Conservation (phyloP, 331 rosid genomes). For the Erythrophleum ivorense region DNA sequence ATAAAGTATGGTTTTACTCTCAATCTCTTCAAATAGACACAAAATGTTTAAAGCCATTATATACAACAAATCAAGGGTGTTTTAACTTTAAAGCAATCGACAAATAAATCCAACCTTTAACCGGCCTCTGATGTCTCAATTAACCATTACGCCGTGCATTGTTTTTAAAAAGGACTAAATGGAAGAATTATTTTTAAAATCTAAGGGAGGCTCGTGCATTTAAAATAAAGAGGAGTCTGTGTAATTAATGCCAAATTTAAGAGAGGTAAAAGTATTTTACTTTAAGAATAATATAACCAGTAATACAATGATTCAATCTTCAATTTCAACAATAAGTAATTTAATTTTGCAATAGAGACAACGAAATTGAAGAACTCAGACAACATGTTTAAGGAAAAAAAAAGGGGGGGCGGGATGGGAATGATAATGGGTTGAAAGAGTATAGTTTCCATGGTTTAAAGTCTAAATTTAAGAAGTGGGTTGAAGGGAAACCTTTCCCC, state of each 20-base stretch:
- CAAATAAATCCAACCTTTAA: not conserved
- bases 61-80: not conserved
- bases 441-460: not conserved
- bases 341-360: conserved; percentile 11
- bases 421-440: not conserved
- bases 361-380: conserved; percentile 21
- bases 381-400: not conserved
- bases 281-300: conserved; percentile 6
- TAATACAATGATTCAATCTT: conserved; percentile 29
- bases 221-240: not conserved
- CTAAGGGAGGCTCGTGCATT: not conserved
- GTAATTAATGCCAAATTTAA: not conserved
- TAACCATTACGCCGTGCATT: not conserved
- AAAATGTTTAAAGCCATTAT: not conserved
- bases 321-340: conserved; percentile 25
- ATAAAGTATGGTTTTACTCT: not conserved
- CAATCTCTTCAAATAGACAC: not conserved
- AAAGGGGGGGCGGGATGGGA: not conserved
- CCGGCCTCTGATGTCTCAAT: not conserved
- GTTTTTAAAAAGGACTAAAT: not conserved
- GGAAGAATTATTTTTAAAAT: not conserved
- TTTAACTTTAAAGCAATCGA: not conserved
- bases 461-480: not conserved
- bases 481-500: not conserved
- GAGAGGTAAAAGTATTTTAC: not conserved